Evolutionary conservation across 1,284 basidiomycete species (phyloP).

Genomic region (Trichosporon faecale): DNA sequence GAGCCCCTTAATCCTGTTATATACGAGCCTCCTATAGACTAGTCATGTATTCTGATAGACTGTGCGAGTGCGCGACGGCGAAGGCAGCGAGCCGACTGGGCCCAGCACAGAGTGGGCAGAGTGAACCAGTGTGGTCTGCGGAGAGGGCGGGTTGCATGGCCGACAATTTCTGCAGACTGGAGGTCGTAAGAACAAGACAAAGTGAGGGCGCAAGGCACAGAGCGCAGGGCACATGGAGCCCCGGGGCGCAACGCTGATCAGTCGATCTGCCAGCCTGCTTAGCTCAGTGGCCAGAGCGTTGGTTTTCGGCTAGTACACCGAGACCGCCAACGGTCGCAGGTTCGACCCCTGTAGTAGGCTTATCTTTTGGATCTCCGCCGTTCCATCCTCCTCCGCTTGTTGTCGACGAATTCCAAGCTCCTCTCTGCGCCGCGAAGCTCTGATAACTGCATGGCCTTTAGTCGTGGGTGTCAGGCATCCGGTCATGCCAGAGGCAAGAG

Average conservation of each 20-base stretch:
- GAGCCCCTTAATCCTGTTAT: not conserved
- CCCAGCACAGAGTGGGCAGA: too few relatives aligned
- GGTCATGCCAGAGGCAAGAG: too few relatives aligned
- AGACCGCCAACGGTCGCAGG: constrained; percentile 1
- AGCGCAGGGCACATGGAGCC: not conserved
- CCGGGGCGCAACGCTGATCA: not conserved
- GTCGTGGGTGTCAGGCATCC: too few relatives aligned
- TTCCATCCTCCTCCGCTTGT: not conserved
- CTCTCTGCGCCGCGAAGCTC: too few relatives aligned
- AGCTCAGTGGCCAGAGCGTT: constrained; percentile 5
- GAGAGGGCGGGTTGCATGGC: too few relatives aligned
- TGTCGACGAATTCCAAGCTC: too few relatives aligned
- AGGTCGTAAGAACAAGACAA: too few relatives aligned
- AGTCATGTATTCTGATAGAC: not conserved
- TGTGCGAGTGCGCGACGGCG: not conserved
- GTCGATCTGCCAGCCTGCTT: not conserved
- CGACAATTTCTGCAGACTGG: too few relatives aligned
- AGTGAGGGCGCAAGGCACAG: not conserved
- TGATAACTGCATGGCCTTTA: too few relatives aligned
- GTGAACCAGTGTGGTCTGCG: too few relatives aligned
- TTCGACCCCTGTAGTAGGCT: constrained; percentile 5
- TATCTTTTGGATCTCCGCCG: not conserved
- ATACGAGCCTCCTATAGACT: not conserved
- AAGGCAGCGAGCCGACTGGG: not conserved
- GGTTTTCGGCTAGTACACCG: not conserved